Percentiles rank a stretch among this genome's conserved stretches.
These are phyloP conservation scores for Fusarium sambucinum DNA, from an alignment of 2,329 filamentous ascomycete species.

Conservation along the genomic window DNA sequence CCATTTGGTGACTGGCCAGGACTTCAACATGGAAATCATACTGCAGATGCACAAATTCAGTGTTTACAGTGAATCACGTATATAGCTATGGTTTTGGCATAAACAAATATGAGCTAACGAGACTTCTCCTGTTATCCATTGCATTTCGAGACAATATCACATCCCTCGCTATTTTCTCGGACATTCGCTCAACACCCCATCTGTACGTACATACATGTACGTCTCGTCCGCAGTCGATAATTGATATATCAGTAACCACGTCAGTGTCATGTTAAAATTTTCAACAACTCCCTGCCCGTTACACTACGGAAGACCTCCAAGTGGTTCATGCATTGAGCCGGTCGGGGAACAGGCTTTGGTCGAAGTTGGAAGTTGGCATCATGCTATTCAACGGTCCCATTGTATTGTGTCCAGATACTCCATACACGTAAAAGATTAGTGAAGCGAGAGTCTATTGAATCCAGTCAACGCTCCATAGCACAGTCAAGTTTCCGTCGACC, in stretches of 20 bases:
- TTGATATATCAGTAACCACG: constrained; percentile 4
- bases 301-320: constrained; percentile 4
- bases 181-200: constrained; percentile 7
- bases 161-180: constrained; percentile 10
- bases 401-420: background rate
- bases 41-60: background rate
- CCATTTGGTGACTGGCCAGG: background rate
- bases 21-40: background rate
- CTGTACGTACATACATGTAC: background rate
- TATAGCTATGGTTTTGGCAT: background rate
- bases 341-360: constrained; percentile 19
- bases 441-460: background rate
- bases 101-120: background rate
- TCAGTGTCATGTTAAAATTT: constrained; percentile 3
- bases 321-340: constrained; percentile 14
- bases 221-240: constrained; percentile 4
- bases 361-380: background rate
- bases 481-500: background rate
- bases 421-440: constrained; percentile 1
- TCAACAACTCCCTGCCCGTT: background rate
- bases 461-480: background rate
- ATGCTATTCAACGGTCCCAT: background rate
- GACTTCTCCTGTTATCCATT: background rate
- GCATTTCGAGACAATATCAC: background rate
- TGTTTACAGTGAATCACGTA: background rate